These are phyloP conservation scores for Zygotorulaspora sp. DNA, from an alignment of 805 yeast species.

Conservation along the genomic window DNA sequence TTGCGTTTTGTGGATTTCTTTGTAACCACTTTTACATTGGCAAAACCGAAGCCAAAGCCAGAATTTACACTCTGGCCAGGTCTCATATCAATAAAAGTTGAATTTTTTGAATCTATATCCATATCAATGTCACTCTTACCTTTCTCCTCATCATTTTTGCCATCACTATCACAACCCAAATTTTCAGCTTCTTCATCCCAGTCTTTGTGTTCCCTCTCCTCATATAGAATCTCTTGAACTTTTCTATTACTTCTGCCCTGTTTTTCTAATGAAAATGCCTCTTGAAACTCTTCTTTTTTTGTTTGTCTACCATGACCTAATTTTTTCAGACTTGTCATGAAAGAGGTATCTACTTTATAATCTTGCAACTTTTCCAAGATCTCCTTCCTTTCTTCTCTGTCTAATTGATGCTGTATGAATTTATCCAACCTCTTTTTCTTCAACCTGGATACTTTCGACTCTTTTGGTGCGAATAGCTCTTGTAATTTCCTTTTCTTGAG, in stretches of 20 bases:
- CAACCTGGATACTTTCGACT: slow-evolving; percentile 62
- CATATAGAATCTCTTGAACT: slow-evolving; percentile 62
- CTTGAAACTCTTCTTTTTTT: slow-evolving; percentile 61
- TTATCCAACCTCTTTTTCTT: slow-evolving; percentile 83
- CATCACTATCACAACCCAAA: slow-evolving; percentile 17
- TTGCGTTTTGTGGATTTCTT: slow-evolving; percentile 42
- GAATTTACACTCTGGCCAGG: slow-evolving; percentile 56
- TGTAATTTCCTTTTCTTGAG: slow-evolving; percentile 63
- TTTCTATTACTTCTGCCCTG: slow-evolving; percentile 63
- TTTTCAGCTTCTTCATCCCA: slow-evolving; percentile 46
- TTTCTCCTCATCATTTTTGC: slow-evolving; percentile 22
- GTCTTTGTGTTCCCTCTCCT: slow-evolving; percentile 57
- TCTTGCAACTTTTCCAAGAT: slow-evolving; percentile 67
- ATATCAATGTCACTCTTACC: slow-evolving; percentile 26
- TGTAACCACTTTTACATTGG: slow-evolving; percentile 47
- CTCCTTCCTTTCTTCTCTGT: slow-evolving; percentile 79
- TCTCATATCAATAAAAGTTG: slow-evolving; percentile 65
- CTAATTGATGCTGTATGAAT: slow-evolving; percentile 85
- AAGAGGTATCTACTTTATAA: slow-evolving; percentile 59
- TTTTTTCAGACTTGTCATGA: slow-evolving; percentile 66
- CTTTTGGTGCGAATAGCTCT: slow-evolving; percentile 54
- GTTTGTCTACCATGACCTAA: slow-evolving; percentile 74
- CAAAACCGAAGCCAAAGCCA: slow-evolving; percentile 69
- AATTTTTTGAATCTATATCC: slow-evolving; percentile 21
- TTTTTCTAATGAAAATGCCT: slow-evolving; percentile 66